These are phyloP conservation scores for Syzygium malaccense DNA, from an alignment of 441 rosid genomes.

Conservation along the genomic window DNA sequence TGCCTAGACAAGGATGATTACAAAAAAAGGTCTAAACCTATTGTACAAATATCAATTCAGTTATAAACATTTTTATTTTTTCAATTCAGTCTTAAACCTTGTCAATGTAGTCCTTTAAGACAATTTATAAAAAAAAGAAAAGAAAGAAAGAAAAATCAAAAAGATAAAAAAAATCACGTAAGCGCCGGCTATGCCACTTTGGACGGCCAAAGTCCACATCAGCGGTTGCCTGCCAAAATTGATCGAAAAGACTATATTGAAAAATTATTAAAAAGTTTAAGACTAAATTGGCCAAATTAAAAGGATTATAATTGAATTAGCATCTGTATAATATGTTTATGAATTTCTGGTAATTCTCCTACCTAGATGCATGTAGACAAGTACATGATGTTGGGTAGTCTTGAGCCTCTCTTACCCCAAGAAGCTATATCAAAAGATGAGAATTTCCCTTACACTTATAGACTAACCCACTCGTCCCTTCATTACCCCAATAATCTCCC, in stretches of 20 bases:
- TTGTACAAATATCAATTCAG: rapidly evolving
- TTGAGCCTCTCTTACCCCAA: too few relatives aligned
- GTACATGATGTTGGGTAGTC: background rate
- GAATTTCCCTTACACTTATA: too few relatives aligned
- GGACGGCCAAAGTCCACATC: rapidly evolving
- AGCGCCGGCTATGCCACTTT: rapidly evolving
- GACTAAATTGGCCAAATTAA: background rate
- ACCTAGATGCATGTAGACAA: background rate
- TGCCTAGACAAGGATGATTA: background rate
- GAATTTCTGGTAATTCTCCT: background rate
- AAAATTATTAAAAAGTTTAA: background rate
- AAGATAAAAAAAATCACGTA: background rate
- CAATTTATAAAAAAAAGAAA: background rate
- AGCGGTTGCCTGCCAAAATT: rapidly evolving
- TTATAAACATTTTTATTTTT: background rate
- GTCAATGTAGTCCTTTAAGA: rapidly evolving
- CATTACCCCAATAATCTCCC: too few relatives aligned
- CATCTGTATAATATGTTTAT: background rate
- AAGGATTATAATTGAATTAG: rapidly evolving
- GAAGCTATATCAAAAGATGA: too few relatives aligned
- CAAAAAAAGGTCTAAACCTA: rapidly evolving
- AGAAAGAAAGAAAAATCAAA: background rate
- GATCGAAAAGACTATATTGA: rapidly evolving
- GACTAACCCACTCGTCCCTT: too few relatives aligned
- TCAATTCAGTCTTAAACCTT: background rate